Evolutionary conservation across 2,329 filamentous ascomycete genomes (phyloP), one percentile per base, ranked within the genome.

Genomic region (Paecilomyces fulvus): DNA sequence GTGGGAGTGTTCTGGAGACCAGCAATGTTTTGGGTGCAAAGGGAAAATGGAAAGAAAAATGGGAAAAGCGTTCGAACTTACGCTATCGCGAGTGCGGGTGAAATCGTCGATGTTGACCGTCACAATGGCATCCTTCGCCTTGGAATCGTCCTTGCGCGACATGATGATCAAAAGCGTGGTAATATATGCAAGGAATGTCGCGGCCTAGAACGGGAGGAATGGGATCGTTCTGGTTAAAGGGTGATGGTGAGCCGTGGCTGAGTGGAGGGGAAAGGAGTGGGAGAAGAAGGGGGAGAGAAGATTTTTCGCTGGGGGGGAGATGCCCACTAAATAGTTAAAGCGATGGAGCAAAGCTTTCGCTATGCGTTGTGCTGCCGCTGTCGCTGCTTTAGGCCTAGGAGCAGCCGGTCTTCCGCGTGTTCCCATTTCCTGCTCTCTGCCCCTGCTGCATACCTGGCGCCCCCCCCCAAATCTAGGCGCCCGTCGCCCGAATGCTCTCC

Each of bases 11-110:
- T 10, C 30, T n/a, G 37, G 2, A 43, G 37, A 43, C 8, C 37
- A 43, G 37, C n/a, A 17, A 17, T n/a, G 37, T 9, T 9, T 17
- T 43, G 37, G 37, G 37, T 37, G 37, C 6, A 43, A 12, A 43
- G 3, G 14, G 37, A 17, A 43, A 17, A n/a, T 8, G 17, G 4
- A 10, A 37, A 37, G 4, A 10, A 37, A 37, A 37, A n/a, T 7
- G 14, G 55, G 59, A 55, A 55, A 54, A 58, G 55, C 61, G 51
- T 12, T 12, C 3, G 37, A 55, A 78, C 88, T 82, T 85, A 95
- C 90, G 70, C 84, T 86, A 71, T 95, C 90, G 67, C 90, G 84
- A 52, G 91, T 90, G 68, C 86, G 81, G 59, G 89, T 81, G 71
- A 92, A 92, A 72, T 89, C 87, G 57, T 90, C 86, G 56, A 88